These are phyloP conservation scores for Lentithecium fluviatile DNA, from an alignment of 495 filamentous ascomycete species.

Conservation along the genomic window DNA sequence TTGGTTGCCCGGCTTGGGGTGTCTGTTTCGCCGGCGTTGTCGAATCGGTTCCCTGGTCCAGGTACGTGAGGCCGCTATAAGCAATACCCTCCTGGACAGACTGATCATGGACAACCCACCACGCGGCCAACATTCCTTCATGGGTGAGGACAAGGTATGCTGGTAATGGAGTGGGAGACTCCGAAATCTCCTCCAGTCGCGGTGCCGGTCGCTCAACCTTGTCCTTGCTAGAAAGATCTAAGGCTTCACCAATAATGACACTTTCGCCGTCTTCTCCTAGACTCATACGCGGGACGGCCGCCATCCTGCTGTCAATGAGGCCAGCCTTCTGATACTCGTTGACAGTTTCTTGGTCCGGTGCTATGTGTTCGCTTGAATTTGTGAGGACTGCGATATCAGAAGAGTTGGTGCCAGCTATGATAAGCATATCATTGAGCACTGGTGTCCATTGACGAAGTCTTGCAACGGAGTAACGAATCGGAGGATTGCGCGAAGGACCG, in stretches of 20 bases:
- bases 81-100: slow-evolving; percentile 70
- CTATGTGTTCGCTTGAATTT: slow-evolving; percentile 64
- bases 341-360: slow-evolving; percentile 50
- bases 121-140: slow-evolving; percentile 77
- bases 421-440: slow-evolving; percentile 71
- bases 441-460: slow-evolving; percentile 77
- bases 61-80: slow-evolving; percentile 66
- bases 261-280: slow-evolving; percentile 56
- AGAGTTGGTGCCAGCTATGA: slow-evolving; percentile 77
- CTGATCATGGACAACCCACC: slow-evolving; percentile 90
- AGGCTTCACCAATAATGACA: slow-evolving; percentile 69
- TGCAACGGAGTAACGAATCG: slow-evolving; percentile 72
- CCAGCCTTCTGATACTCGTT: slow-evolving; percentile 71
- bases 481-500: slow-evolving; percentile 50
- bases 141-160: slow-evolving; percentile 83
- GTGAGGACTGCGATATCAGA: slow-evolving; percentile 76
- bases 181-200: slow-evolving; percentile 64
- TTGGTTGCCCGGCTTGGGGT: slow-evolving; percentile 14
- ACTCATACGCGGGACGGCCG: slow-evolving; percentile 64
- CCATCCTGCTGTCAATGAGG: slow-evolving; percentile 74
- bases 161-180: slow-evolving; percentile 81
- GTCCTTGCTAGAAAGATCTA: slow-evolving; percentile 81
- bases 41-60: slow-evolving; percentile 24
- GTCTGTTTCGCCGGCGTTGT: not conserved
- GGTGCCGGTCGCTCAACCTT: slow-evolving; percentile 75